phyloP scores from a whole-genome alignment of 2,329 filamentous ascomycete species.

The Alternaria triticimaculans region DNA sequence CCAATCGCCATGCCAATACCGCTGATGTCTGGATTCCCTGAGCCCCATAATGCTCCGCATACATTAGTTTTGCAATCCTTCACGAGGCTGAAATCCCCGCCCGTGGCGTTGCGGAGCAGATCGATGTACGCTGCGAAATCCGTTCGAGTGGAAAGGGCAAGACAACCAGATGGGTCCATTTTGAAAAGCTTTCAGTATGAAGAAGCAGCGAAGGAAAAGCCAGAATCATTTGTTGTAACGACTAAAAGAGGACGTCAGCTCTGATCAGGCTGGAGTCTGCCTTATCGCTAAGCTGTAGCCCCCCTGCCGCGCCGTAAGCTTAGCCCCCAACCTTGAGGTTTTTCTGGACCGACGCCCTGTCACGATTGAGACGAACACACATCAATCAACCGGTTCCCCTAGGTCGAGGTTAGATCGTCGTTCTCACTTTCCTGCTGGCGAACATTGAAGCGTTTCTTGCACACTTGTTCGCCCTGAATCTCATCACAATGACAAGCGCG shows the following conservation, averaged over 20 bases:
- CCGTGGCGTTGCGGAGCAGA: constrained; percentile 13
- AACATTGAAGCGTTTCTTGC: neutral
- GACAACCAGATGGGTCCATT: neutral
- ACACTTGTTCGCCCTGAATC: neutral
- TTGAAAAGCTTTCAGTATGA: neutral
- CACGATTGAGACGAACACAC: neutral
- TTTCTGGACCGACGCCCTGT: neutral
- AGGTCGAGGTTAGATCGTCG: too few relatives aligned
- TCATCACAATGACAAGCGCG: neutral
- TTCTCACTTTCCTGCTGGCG: too few relatives aligned
- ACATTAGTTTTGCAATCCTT: constrained; percentile 20
- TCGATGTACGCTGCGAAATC: constrained; percentile 22
- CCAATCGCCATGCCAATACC: constrained; percentile 30
- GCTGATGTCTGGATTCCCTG: constrained; percentile 32
- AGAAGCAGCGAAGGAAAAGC: neutral
- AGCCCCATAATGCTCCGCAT: constrained; percentile 30
- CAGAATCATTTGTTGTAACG: too few relatives aligned
- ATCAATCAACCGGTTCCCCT: too few relatives aligned
- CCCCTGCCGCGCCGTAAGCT: neutral
- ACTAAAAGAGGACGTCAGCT: neutral
- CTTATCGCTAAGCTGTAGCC: neutral
- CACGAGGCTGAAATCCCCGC: constrained; percentile 20
- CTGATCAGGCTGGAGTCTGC: neutral
- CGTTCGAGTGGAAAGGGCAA: constrained; percentile 1
- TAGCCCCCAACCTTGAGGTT: too few relatives aligned